Conservation (phyloP, 768 basidiomycete genomes). For the Myochromella boudieri region DNA sequence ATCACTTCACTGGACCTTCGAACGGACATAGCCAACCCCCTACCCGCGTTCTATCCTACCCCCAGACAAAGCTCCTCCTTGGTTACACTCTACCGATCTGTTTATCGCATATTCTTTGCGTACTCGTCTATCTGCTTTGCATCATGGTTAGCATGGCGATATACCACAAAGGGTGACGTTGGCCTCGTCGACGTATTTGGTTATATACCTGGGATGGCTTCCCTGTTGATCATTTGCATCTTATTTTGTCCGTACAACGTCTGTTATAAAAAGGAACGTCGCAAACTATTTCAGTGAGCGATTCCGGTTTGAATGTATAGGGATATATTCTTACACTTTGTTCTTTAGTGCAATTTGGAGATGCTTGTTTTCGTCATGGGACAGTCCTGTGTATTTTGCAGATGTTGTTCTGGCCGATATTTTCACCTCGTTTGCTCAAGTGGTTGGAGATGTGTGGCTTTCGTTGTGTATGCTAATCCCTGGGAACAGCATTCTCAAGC, state of each 20-base stretch:
- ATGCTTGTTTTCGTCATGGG: constrained; percentile 66
- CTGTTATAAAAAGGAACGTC: constrained; percentile 68
- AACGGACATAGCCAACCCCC: constrained; percentile 28
- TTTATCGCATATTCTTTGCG: constrained; percentile 65
- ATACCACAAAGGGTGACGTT: constrained; percentile 55
- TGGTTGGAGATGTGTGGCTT: constrained; percentile 92
- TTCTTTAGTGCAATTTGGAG: constrained; percentile 63
- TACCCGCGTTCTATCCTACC: constrained; percentile 25
- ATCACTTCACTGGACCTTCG: constrained; percentile 68
- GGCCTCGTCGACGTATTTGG: constrained; percentile 72
- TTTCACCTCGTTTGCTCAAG: constrained; percentile 95
- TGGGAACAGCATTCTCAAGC: constrained; percentile 69
- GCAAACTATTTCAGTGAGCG: constrained; percentile 76
- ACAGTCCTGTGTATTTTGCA: constrained; percentile 74
- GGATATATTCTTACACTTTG: constrained; percentile 4
- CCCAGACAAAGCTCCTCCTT: constrained; percentile 34
- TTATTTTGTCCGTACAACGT: constrained; percentile 70
- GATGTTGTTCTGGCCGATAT: constrained; percentile 96
- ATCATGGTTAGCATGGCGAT: constrained; percentile 71
- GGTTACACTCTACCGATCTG: constrained; percentile 49
- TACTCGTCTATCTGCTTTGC: constrained; percentile 62
- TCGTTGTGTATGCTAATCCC: constrained; percentile 85
- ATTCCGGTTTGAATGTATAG: constrained; percentile 4
- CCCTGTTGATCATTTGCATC: constrained; percentile 52
- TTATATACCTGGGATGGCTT: constrained; percentile 70